phyloP scores from a whole-genome alignment of 495 filamentous ascomycete species.

The Penicillium mononematosum region DNA sequence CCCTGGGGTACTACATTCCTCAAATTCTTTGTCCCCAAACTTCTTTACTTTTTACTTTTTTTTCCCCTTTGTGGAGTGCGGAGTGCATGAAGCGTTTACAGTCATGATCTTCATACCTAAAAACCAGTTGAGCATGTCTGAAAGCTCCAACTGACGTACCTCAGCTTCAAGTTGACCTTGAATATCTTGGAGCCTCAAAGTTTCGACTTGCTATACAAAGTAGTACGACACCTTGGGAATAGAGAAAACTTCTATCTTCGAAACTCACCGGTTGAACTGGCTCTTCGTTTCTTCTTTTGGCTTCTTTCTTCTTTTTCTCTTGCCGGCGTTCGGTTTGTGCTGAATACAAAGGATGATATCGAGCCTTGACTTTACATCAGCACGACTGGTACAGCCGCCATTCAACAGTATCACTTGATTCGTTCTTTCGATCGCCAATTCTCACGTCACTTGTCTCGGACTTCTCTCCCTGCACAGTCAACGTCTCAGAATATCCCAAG shows the following conservation, averaged over 20 bases:
- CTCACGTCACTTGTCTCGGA: not conserved
- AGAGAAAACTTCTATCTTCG: not conserved
- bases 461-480: not conserved
- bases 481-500: not conserved
- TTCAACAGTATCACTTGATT: not conserved
- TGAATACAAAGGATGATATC: slow-evolving; percentile 6
- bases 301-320: not conserved
- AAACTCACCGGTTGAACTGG: not conserved
- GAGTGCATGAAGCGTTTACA: not conserved
- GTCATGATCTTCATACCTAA: not conserved
- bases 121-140: not conserved
- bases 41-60: not conserved
- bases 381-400: not conserved
- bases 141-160: not conserved
- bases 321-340: not conserved
- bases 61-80: not conserved
- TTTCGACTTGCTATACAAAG: not conserved
- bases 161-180: not conserved
- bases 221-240: not conserved
- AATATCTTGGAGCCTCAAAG: not conserved
- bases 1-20: slow-evolving; percentile 1
- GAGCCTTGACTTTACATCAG: not conserved
- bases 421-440: not conserved
- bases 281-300: not conserved
- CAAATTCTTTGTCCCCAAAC: slow-evolving; percentile 4